Base-by-base conservation (phyloP, 2,329 filamentous ascomycete species). In the Fusarium sp. region DNA sequence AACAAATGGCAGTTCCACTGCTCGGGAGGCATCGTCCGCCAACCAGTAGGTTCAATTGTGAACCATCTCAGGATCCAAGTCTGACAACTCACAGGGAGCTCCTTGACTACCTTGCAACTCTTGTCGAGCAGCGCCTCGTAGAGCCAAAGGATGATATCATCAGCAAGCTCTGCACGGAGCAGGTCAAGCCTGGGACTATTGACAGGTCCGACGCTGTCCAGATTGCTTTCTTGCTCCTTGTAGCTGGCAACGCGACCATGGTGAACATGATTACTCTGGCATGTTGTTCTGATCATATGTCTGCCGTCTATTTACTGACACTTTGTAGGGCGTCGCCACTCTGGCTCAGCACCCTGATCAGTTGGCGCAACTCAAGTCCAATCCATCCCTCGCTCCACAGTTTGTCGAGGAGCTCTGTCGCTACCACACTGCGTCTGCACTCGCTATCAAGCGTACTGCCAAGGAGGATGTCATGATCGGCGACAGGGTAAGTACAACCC, bases 201-300 rank as follows among this genome's bases (percentile, higher is more conserved):
- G 78, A 80, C 4, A 84, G 82, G 69, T 78, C 81, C 1, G 84
- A 86, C 44, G 82, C 82, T 3, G 80, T 87, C 2, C 84, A 86
- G 63, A 85, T 87, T 53, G 84, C 86, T 0, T 87, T 88, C 41
- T 77, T 88, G 13, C 79, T 87, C 10, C 82, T 88, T 4, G 85
- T 87, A 4, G 86, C 86, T 0, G 86, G 86, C 5, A 88, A 88
- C 42, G 87, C 86, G 0, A 87, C 87, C 2, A 85, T 87, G 83
- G 83, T 87, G 9, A 87, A 84, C 74, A 87, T 86, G 83, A 87
- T 87, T 63, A 80, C 82, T 2, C 79, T 87, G 38, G 84, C 84
- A 64, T n/a, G 78, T 8, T 2, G 3, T 18, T 60, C 6, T 3
- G 4, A 22, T 12, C 3, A 8, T 3, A 2, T 3, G 0, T 26